Conservation (phyloP, 2,329 filamentous ascomycete species). For the Fusarium sororula region DNA sequence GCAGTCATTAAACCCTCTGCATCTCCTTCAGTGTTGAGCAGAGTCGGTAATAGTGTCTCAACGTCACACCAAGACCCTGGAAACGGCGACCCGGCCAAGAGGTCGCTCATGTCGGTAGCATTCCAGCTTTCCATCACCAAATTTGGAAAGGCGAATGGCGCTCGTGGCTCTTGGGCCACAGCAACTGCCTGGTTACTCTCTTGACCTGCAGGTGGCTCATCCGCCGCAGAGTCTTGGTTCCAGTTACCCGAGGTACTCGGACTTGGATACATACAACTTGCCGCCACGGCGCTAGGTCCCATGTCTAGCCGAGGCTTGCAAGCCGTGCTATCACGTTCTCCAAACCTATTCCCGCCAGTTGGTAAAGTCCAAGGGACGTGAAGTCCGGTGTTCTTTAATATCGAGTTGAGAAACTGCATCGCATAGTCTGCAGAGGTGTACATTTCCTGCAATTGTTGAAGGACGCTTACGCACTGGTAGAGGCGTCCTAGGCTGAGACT, state of each 20-base stretch:
- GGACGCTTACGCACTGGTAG: neutral
- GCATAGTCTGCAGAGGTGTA: neutral
- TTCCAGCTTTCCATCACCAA: neutral
- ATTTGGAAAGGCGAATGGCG: neutral
- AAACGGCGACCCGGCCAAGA: neutral
- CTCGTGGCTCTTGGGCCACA: neutral
- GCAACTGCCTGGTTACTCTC: neutral
- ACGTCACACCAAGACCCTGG: neutral
- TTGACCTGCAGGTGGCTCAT: neutral
- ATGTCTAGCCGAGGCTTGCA: neutral
- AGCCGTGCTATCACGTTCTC: neutral
- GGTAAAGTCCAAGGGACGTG: neutral
- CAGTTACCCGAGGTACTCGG: neutral
- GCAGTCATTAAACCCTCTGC: neutral
- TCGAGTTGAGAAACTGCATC: neutral
- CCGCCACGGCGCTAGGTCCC: neutral
- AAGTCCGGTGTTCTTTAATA: neutral
- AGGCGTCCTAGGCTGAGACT: neutral
- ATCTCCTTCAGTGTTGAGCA: neutral
- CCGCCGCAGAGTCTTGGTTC: neutral
- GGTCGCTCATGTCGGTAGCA: neutral
- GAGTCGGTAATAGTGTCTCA: neutral
- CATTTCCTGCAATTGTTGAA: neutral
- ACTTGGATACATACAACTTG: neutral
- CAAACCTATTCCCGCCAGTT: too few species aligned